phyloP scores from a whole-genome alignment of 2,329 filamentous ascomycete genomes.

The Fusarium burgessii region DNA sequence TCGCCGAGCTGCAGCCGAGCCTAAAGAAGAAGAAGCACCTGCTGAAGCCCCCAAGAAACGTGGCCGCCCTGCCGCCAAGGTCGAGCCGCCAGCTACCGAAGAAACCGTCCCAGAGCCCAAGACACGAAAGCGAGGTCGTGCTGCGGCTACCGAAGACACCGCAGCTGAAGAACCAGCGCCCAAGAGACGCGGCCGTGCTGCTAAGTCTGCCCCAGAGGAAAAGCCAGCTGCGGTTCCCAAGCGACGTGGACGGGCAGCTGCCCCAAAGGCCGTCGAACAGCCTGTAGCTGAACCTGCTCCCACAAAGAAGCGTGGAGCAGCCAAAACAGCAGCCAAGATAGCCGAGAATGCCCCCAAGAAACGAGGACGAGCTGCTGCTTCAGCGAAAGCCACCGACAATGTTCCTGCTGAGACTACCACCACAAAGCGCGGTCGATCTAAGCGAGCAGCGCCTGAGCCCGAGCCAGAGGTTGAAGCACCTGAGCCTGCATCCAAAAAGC shows the following conservation, averaged over 20 bases:
- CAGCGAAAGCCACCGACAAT: slow-evolving; percentile 4
- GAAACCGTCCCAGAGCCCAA: slow-evolving; percentile 14
- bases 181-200: slow-evolving; percentile 29
- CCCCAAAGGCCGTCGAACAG: slow-evolving; percentile 13
- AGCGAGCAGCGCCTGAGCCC: slow-evolving; percentile 19
- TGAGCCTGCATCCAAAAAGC: slow-evolving; percentile 38
- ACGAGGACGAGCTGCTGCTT: slow-evolving; percentile 19
- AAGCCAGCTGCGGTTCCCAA: slow-evolving; percentile 4
- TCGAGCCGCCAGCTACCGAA: not conserved
- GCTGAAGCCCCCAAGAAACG: slow-evolving; percentile 35
- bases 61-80: slow-evolving; percentile 36
- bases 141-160: slow-evolving; percentile 1
- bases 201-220: slow-evolving; percentile 16
- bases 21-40: not conserved
- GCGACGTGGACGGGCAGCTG: slow-evolving; percentile 20
- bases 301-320: slow-evolving; percentile 22
- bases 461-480: slow-evolving; percentile 19
- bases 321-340: slow-evolving; percentile 13
- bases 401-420: slow-evolving; percentile 12
- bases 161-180: slow-evolving; percentile 9
- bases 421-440: slow-evolving; percentile 39
- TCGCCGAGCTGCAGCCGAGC: slow-evolving; percentile 19
- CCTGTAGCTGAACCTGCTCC: slow-evolving; percentile 8
- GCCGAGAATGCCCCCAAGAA: slow-evolving; percentile 21
- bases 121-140: slow-evolving; percentile 38